Evolutionary conservation across 768 basidiomycete species (phyloP).

Genomic region (Suillus ampliporus): DNA sequence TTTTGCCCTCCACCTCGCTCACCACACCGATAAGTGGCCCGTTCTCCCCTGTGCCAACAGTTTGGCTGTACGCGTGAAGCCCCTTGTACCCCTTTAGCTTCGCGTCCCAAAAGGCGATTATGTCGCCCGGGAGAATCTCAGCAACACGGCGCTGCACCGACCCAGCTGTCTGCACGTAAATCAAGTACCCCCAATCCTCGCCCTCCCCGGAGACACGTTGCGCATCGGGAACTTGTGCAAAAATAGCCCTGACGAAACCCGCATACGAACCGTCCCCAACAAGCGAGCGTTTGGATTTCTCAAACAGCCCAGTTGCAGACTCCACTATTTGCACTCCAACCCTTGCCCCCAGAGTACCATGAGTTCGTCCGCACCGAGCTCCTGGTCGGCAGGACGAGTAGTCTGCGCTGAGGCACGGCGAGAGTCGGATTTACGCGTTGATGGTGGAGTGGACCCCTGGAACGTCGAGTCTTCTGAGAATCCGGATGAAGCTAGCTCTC

Average conservation of each 20-base stretch:
- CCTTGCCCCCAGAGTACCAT: conserved; percentile 69
- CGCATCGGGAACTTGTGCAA: conserved; percentile 71
- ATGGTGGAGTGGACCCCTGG: conserved; percentile 33
- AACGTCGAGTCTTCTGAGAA: conserved; percentile 66
- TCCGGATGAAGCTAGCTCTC: conserved; percentile 54
- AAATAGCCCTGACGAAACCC: conserved; percentile 75
- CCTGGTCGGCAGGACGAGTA: conserved; percentile 37
- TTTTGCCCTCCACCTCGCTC: conserved; percentile 84
- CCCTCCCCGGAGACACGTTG: conserved; percentile 39
- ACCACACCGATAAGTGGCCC: conserved; percentile 74
- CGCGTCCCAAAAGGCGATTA: conserved; percentile 77
- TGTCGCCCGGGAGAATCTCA: conserved; percentile 88
- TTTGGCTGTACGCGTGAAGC: conserved; percentile 72
- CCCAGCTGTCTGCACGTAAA: conserved; percentile 72
- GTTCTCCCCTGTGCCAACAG: conserved; percentile 52
- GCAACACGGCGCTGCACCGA: conserved; percentile 74
- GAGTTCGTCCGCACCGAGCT: conserved; percentile 66
- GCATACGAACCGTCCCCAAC: conserved; percentile 86
- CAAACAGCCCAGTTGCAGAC: conserved; percentile 66
- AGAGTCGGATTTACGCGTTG: conserved; percentile 20
- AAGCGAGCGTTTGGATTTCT: conserved; percentile 77
- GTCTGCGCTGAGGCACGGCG: conserved; percentile 17
- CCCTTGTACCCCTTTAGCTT: conserved; percentile 83
- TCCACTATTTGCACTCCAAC: conserved; percentile 79
- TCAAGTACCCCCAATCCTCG: conserved; percentile 67